phyloP scores from a whole-genome alignment of 2,329 filamentous ascomycete genomes.

The Phialophora macrospora region DNA sequence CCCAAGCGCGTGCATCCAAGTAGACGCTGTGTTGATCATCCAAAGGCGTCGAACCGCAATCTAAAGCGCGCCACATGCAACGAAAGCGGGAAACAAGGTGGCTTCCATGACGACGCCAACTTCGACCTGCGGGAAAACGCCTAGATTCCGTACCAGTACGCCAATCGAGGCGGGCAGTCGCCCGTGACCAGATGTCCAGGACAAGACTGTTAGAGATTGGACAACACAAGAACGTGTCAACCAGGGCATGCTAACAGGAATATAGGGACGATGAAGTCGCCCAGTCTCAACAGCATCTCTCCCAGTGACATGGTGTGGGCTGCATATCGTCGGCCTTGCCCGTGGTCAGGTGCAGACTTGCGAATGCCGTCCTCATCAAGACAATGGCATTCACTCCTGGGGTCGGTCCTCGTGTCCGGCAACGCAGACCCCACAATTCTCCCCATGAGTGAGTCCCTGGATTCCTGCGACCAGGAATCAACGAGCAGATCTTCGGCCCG shows the following conservation, averaged over 20 bases:
- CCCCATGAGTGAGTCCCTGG: not conserved
- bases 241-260: not conserved
- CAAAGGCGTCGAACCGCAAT: slow-evolving; percentile 3
- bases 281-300: not conserved
- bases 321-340: not conserved
- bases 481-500: slow-evolving; percentile 18
- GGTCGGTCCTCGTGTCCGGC: not conserved
- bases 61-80: slow-evolving; percentile 12
- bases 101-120: not conserved
- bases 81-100: not conserved
- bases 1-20: not conserved
- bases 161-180: not conserved
- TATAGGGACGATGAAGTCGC: not conserved
- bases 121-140: not conserved
- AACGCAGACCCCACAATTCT: not conserved
- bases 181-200: not conserved
- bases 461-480: not conserved
- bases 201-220: not conserved
- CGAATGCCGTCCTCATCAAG: not conserved
- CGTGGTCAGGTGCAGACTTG: not conserved
- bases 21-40: not conserved
- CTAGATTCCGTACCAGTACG: not conserved
- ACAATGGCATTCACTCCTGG: not conserved
- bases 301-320: not conserved
- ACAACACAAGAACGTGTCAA: not conserved